Conservation (phyloP, 192 early-diverging fungal species). For the Ramicandelaber brevisporus region DNA sequence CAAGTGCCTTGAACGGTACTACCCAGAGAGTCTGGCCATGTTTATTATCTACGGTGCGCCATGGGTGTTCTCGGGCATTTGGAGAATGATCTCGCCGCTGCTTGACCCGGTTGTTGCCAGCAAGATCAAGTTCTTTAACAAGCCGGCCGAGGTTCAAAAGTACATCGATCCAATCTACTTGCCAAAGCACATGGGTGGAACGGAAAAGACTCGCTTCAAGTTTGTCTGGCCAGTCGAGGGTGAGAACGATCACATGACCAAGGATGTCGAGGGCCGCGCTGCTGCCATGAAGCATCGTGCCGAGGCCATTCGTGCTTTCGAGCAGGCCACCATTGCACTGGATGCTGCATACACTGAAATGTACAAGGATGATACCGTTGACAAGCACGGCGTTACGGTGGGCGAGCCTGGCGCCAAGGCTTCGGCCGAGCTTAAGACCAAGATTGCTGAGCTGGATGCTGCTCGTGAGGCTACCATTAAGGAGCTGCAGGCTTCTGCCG, state of each 20-base stretch:
- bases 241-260: conserved; percentile 23
- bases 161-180: conserved; percentile 33
- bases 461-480: too few species aligned
- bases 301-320: too few species aligned
- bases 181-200: conserved; percentile 30
- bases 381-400: too few species aligned
- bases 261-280: conserved; percentile 10
- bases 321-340: too few species aligned
- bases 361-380: too few species aligned
- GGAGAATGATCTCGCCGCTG: conserved; percentile 57
- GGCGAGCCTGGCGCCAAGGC: too few species aligned
- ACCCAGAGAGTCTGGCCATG: conserved; percentile 66
- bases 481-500: too few species aligned
- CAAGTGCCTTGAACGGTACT: conserved; percentile 62
- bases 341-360: too few species aligned
- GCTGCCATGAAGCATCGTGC: too few species aligned
- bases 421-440: too few species aligned
- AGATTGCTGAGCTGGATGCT: too few species aligned
- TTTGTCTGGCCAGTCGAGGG: conserved; percentile 15
- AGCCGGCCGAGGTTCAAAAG: conserved; percentile 25
- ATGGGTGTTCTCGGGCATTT: conserved; percentile 66
- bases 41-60: conserved; percentile 67
- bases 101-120: conserved; percentile 73
- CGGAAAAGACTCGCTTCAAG: conserved; percentile 20
- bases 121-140: conserved; percentile 55